Evolutionary conservation across 129 eudicot species (phyloP).

Genomic region (Apium graveolens): DNA sequence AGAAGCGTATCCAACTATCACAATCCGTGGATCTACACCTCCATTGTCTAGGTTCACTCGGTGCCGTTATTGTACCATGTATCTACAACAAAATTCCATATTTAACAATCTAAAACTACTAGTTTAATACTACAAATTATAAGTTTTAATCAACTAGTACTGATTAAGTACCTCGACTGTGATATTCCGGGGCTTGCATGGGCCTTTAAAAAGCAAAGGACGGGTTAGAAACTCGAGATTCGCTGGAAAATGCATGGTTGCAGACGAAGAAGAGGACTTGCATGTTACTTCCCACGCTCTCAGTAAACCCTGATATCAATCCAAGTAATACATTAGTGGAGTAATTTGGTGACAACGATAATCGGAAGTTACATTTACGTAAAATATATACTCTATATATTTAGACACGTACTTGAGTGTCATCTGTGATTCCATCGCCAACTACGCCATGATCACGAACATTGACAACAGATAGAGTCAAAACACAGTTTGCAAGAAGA

Average conservation of each 20-base stretch:
- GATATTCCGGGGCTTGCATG: slow-evolving; percentile 15
- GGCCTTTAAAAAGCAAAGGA: slow-evolving; percentile 23
- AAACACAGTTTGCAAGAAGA: background rate
- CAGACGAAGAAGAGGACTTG: background rate
- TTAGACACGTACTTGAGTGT: slow-evolving; percentile 12
- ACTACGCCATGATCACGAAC: slow-evolving; percentile 23
- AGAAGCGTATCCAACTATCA: slow-evolving; percentile 21
- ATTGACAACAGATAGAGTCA: background rate
- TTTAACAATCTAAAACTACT: background rate
- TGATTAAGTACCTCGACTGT: slow-evolving; percentile 15
- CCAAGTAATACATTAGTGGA: background rate
- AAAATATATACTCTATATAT: background rate
- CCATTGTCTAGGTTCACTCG: slow-evolving; percentile 21
- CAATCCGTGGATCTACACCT: slow-evolving; percentile 12
- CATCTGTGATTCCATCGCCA: slow-evolving; percentile 27
- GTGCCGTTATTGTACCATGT: slow-evolving; percentile 26
- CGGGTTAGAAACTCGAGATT: slow-evolving; percentile 11
- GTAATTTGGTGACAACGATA: too few relatives aligned
- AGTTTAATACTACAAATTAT: background rate
- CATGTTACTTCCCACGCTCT: slow-evolving; percentile 34
- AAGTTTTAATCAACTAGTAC: background rate
- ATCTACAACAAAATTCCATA: slow-evolving; percentile 9
- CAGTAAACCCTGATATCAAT: slow-evolving; percentile 15
- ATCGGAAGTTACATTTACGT: background rate
- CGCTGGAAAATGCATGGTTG: slow-evolving; percentile 23